phyloP scores from a whole-genome alignment of 2,329 filamentous ascomycete genomes.

The Apiospora aurea region DNA sequence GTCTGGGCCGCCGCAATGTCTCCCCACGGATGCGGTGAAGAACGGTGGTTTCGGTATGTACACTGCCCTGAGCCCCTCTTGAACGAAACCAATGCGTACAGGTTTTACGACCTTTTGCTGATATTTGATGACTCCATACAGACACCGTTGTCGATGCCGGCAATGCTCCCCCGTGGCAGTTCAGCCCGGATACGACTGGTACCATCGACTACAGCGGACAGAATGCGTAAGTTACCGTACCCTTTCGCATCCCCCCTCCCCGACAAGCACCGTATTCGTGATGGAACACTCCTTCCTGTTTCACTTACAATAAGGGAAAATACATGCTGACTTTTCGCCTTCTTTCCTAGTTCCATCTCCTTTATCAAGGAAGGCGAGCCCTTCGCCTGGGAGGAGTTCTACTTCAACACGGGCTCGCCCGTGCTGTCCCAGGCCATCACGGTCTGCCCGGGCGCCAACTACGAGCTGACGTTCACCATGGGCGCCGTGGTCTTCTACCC shows the following conservation, averaged over 20 bases:
- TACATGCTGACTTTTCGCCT: not conserved
- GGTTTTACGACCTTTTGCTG: not conserved
- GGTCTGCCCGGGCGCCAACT: constrained; percentile 10
- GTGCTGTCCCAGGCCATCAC: not conserved
- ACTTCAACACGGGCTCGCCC: not conserved
- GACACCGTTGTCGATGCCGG: not conserved
- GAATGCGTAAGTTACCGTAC: not conserved
- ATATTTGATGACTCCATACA: not conserved
- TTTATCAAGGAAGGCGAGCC: too few species aligned
- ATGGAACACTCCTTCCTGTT: not conserved
- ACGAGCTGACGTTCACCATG: constrained; percentile 19
- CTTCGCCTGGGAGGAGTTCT: too few species aligned
- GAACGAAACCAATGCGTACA: too few species aligned
- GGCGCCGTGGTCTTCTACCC: not conserved
- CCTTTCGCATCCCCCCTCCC: too few species aligned
- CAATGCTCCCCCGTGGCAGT: not conserved
- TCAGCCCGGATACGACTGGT: not conserved
- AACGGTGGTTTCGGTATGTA: constrained; percentile 9
- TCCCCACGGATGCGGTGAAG: constrained; percentile 2
- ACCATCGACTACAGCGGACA: not conserved
- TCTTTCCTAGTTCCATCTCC: not conserved
- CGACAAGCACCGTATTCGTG: too few species aligned
- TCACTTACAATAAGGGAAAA: not conserved
- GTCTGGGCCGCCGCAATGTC: not conserved
- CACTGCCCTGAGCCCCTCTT: not conserved